phyloP scores from a whole-genome alignment of 192 early-diverging fungal species.

The Phycomyces blakesleeanus region DNA sequence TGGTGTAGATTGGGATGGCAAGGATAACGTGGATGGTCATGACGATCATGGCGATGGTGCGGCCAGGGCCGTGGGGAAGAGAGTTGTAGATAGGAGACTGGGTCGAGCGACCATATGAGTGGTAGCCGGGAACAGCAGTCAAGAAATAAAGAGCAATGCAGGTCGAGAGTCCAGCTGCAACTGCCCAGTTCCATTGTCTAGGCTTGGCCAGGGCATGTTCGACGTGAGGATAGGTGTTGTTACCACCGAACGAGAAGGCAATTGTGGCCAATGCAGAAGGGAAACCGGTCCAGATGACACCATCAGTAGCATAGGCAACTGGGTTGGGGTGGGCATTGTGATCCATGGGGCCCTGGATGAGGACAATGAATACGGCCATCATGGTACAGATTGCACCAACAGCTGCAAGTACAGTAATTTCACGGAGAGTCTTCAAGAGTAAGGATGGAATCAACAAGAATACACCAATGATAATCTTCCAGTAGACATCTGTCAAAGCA shows the following conservation, averaged over 20 bases:
- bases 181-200: constrained; percentile 64
- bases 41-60: constrained; percentile 61
- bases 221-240: constrained; percentile 81
- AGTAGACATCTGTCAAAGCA: constrained; percentile 35
- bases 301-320: constrained; percentile 38
- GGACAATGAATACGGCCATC: constrained; percentile 65
- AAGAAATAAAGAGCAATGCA: constrained; percentile 71
- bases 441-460: constrained; percentile 71
- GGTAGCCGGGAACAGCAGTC: constrained; percentile 71
- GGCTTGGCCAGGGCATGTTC: constrained; percentile 77
- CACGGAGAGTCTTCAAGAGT: constrained; percentile 68
- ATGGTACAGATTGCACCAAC: constrained; percentile 79
- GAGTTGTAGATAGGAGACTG: constrained; percentile 70
- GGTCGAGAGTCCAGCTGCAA: constrained; percentile 57
- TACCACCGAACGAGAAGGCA: constrained; percentile 81
- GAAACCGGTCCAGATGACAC: constrained; percentile 64
- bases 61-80: constrained; percentile 60
- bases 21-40: constrained; percentile 83
- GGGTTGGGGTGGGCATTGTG: constrained; percentile 33
- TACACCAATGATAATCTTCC: constrained; percentile 61
- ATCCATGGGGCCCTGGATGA: constrained; percentile 60
- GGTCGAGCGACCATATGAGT: constrained; percentile 65
- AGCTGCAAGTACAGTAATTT: constrained; percentile 69
- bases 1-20: constrained; percentile 74
- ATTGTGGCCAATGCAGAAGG: constrained; percentile 77